phyloP scores from a whole-genome alignment of 2,329 filamentous ascomycete genomes.

The Phialocephala subalpina region DNA sequence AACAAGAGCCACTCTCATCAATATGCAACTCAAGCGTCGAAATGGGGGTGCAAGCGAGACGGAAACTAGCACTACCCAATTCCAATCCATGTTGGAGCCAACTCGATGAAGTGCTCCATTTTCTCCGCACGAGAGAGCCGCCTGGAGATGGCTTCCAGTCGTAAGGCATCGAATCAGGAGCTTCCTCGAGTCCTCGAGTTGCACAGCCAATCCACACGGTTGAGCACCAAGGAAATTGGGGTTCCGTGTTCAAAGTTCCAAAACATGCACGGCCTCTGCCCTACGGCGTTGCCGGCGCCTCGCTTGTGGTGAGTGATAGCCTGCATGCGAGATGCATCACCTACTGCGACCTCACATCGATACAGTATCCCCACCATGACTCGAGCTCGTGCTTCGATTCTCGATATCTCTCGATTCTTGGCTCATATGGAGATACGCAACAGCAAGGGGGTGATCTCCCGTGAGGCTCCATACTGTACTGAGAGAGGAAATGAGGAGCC shows the following conservation, averaged over 20 bases:
- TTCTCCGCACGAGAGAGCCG: background rate
- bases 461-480: background rate
- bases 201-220: background rate
- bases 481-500: constrained; percentile 3
- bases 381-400: background rate
- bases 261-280: constrained; percentile 9
- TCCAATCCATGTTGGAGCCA: constrained; percentile 1
- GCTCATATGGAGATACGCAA: constrained; percentile 13
- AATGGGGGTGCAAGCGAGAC: constrained; percentile 3
- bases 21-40: background rate
- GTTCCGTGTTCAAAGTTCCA: background rate
- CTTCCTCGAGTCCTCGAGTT: background rate
- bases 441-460: constrained; percentile 9
- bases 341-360: background rate
- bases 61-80: constrained; percentile 29
- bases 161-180: constrained; percentile 15
- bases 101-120: background rate
- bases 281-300: constrained; percentile 8
- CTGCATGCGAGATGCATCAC: background rate
- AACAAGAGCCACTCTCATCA: background rate
- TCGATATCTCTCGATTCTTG: background rate
- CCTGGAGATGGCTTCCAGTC: constrained; percentile 2
- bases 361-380: background rate
- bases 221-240: background rate
- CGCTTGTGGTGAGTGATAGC: background rate